These are phyloP conservation scores for Fomitopsis pulvina DNA, from an alignment of 768 basidiomycete genomes.

Conservation along the genomic window DNA sequence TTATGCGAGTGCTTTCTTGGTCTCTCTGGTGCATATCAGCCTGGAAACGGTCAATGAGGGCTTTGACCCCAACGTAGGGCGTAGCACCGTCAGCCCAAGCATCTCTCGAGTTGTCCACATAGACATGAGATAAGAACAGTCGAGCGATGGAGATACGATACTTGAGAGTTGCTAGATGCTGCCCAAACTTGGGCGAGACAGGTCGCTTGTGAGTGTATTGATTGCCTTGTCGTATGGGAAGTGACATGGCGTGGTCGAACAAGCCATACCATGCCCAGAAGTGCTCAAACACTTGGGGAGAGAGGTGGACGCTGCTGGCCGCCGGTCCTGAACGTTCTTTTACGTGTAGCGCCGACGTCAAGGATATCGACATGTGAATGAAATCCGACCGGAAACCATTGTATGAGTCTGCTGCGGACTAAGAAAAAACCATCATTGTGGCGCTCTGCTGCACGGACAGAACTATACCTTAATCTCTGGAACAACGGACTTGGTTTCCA, in stretches of 20 bases:
- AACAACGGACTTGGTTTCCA: slow-evolving; percentile 40
- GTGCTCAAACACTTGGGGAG: slow-evolving; percentile 77
- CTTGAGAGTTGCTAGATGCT: slow-evolving; percentile 86
- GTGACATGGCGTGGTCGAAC: slow-evolving; percentile 70
- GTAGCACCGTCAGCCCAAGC: slow-evolving; percentile 79
- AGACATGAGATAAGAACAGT: slow-evolving; percentile 81
- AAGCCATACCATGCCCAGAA: slow-evolving; percentile 92
- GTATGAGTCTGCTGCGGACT: slow-evolving; percentile 62
- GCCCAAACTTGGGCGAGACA: slow-evolving; percentile 80
- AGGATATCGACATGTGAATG: slow-evolving; percentile 85
- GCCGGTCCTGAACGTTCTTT: slow-evolving; percentile 21
- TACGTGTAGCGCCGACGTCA: slow-evolving; percentile 55
- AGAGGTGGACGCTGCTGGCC: slow-evolving; percentile 76
- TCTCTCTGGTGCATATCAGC: slow-evolving; percentile 92
- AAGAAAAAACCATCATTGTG: slow-evolving; percentile 22
- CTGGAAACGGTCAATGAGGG: slow-evolving; percentile 70
- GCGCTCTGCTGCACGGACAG: slow-evolving; percentile 10
- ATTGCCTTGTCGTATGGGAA: slow-evolving; percentile 86
- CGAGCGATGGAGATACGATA: slow-evolving; percentile 76
- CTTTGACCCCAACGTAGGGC: slow-evolving; percentile 82
- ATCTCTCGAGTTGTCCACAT: slow-evolving; percentile 73
- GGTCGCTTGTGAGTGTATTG: slow-evolving; percentile 63
- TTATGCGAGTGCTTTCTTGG: slow-evolving; percentile 63
- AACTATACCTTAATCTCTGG: slow-evolving; percentile 46
- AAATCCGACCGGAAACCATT: slow-evolving; percentile 89